Percentiles rank a stretch among this genome's conserved stretches.
These are phyloP conservation scores for Epichloe aotearoae DNA, from an alignment of 2,329 filamentous ascomycete species.

Conservation along the genomic window DNA sequence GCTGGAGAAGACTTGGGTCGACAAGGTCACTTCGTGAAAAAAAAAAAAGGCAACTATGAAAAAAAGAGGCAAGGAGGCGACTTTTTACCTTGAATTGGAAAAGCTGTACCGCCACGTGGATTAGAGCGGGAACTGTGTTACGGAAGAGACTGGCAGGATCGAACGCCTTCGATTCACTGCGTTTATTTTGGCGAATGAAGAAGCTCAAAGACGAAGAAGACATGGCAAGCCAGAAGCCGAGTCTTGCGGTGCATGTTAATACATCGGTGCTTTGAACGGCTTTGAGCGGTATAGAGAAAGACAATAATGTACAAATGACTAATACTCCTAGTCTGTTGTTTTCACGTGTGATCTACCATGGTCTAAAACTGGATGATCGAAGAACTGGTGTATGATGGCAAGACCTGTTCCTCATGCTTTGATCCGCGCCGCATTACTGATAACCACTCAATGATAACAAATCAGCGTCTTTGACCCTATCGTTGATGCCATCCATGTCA, in stretches of 20 bases:
- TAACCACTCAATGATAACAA: too few relatives aligned
- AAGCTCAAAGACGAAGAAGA: neutral
- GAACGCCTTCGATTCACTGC: neutral
- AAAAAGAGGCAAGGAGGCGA: neutral
- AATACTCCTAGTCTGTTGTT: too few relatives aligned
- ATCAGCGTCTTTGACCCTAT: too few relatives aligned
- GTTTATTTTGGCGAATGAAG: neutral
- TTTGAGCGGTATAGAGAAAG: constrained; percentile 16
- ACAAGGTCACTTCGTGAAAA: constrained; percentile 49
- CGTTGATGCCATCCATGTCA: too few relatives aligned
- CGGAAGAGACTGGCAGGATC: neutral
- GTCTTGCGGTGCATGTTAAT: constrained; percentile 18
- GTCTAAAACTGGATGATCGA: too few relatives aligned
- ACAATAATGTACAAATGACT: constrained; percentile 13
- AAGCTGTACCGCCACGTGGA: neutral
- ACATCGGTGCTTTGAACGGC: constrained; percentile 13
- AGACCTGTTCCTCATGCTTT: too few relatives aligned
- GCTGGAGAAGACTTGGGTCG: constrained; percentile 78
- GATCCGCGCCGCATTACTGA: too few relatives aligned
- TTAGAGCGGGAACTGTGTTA: neutral
- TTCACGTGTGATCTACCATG: too few relatives aligned
- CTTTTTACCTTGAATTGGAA: neutral
- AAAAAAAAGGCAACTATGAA: neutral
- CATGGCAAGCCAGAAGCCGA: too few relatives aligned
- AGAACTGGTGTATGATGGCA: too few relatives aligned